A percentile compares a stretch with the other conserved stretches of the same genome.
Conservation (phyloP, 345 rosid genomes). For the Eucalyptus sp. region DNA sequence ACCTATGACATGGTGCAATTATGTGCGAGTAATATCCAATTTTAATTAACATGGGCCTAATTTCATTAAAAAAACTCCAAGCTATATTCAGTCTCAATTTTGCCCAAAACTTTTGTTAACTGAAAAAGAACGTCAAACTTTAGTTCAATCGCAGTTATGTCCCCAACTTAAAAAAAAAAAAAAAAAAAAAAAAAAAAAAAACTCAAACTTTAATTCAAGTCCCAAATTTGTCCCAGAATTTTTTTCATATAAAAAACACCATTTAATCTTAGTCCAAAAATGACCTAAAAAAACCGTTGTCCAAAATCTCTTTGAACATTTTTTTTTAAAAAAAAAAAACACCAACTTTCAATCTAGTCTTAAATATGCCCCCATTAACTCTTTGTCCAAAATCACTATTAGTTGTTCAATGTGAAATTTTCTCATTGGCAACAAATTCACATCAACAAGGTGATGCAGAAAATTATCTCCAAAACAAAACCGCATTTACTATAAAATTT, state of each 20-base stretch:
- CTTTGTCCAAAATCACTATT: not conserved
- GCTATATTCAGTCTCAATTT: not conserved
- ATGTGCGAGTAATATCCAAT: not conserved
- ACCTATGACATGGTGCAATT: not conserved
- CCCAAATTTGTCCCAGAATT: rapidly evolving
- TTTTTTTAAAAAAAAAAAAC: not conserved
- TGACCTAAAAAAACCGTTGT: rapidly evolving
- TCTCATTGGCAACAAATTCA: not conserved
- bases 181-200: not conserved
- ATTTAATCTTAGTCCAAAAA: too few relatives aligned
- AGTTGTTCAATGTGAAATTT: not conserved
- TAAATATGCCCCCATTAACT: not conserved
- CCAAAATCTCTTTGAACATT: rapidly evolving
- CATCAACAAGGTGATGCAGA: not conserved
- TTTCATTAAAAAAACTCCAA: not conserved
- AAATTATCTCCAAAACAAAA: not conserved
- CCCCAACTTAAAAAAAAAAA: too few relatives aligned
- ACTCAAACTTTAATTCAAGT: not conserved
- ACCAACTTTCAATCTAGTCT: not conserved
- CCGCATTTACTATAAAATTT: rapidly evolving
- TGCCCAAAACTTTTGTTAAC: not conserved
- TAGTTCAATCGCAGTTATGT: rapidly evolving
- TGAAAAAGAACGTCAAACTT: not conserved
- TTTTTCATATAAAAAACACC: too few relatives aligned
- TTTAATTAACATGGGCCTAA: not conserved